phyloP scores from a whole-genome alignment of 2,329 filamentous ascomycete species.

The Onygena corvina region DNA sequence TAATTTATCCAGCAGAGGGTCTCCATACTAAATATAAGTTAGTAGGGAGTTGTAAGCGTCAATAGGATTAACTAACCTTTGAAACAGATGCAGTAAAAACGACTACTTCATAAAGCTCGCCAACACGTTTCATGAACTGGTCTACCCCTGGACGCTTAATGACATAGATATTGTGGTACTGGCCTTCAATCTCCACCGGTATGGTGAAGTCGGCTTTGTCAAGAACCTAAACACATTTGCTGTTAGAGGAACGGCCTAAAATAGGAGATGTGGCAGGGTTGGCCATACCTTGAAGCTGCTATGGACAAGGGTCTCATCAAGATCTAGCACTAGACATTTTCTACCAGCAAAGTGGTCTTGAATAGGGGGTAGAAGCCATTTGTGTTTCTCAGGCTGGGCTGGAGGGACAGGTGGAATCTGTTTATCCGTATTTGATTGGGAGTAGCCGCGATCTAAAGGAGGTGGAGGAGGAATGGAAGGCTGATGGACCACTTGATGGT shows the following conservation, averaged over 20 bases:
- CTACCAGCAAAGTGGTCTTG: slow-evolving; percentile 67
- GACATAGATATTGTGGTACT: slow-evolving; percentile 98
- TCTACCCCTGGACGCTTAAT: slow-evolving; percentile 99
- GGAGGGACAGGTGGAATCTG: slow-evolving; percentile 35
- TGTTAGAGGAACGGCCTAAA: slow-evolving; percentile 14
- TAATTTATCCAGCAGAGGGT: slow-evolving; percentile 87
- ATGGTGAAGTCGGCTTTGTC: slow-evolving; percentile 99
- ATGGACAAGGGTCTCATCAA: slow-evolving; percentile 94
- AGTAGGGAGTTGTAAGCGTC: neutral
- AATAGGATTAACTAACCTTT: slow-evolving; percentile 52
- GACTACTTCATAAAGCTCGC: slow-evolving; percentile 94
- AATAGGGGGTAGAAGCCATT: slow-evolving; percentile 71
- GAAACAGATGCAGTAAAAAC: slow-evolving; percentile 98
- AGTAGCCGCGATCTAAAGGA: slow-evolving; percentile 36
- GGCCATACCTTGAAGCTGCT: slow-evolving; percentile 86
- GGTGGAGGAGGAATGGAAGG: slow-evolving; percentile 44
- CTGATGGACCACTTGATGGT: slow-evolving; percentile 32
- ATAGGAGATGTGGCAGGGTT: neutral
- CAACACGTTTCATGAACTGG: slow-evolving; percentile 96
- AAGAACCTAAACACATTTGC: slow-evolving; percentile 54
- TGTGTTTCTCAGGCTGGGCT: slow-evolving; percentile 40
- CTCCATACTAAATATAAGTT: slow-evolving; percentile 58
- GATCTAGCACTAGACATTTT: slow-evolving; percentile 88
- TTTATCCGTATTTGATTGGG: slow-evolving; percentile 25
- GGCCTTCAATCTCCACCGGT: slow-evolving; percentile 95